Percentiles rank a stretch among this genome's conserved stretches.
These are phyloP conservation scores for Hypholoma fasciculare DNA, from an alignment of 768 basidiomycete species.

Conservation along the genomic window DNA sequence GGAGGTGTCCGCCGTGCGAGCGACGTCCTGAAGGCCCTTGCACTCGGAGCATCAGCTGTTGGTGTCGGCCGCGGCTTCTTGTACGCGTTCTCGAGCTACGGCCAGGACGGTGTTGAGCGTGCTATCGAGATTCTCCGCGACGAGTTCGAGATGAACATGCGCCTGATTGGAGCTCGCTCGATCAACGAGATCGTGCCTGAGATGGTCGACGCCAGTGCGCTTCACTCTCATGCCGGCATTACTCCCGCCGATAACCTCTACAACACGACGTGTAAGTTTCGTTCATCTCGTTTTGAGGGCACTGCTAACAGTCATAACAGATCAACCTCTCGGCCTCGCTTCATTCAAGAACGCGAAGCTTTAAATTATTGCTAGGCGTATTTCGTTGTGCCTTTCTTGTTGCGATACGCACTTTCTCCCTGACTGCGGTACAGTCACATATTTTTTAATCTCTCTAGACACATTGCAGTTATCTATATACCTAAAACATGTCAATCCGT, in stretches of 20 bases:
- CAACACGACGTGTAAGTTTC: slow-evolving; percentile 71
- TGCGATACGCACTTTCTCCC: background rate
- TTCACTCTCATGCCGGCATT: slow-evolving; percentile 62
- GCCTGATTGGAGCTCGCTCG: slow-evolving; percentile 82
- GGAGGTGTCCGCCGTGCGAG: slow-evolving; percentile 60
- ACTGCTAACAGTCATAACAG: slow-evolving; percentile 1
- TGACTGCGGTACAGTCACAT: background rate
- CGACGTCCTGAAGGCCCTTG: slow-evolving; percentile 78
- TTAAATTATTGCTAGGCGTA: background rate
- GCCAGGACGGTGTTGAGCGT: slow-evolving; percentile 80
- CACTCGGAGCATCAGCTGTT: slow-evolving; percentile 63
- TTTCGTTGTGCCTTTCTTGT: background rate
- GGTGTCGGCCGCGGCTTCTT: slow-evolving; percentile 87
- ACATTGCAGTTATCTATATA: background rate
- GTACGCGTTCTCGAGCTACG: slow-evolving; percentile 87
- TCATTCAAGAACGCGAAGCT: slow-evolving; percentile 24
- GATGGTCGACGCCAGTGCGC: slow-evolving; percentile 87
- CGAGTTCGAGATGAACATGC: slow-evolving; percentile 98
- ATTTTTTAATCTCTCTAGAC: background rate
- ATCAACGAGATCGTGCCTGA: slow-evolving; percentile 77
- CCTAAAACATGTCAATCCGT: background rate
- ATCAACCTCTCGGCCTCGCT: slow-evolving; percentile 20
- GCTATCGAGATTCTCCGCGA: slow-evolving; percentile 84
- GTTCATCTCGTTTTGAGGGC: background rate
- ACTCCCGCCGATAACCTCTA: slow-evolving; percentile 75